Conservation (phyloP, 495 filamentous ascomycete genomes). For the Penicillium herquei region DNA sequence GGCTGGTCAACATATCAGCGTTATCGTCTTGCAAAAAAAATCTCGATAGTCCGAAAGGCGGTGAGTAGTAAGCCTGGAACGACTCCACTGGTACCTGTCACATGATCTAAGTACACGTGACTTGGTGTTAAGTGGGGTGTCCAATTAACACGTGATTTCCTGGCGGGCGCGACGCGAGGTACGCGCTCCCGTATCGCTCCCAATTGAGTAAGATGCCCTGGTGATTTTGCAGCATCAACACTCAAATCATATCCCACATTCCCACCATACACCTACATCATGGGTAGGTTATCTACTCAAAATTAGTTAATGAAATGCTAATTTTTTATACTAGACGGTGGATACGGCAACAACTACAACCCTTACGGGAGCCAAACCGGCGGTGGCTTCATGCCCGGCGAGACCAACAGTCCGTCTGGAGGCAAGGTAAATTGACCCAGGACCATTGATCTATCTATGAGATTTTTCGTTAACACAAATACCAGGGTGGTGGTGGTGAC, state of each 20-base stretch:
- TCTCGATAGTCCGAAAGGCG: slow-evolving; percentile 32
- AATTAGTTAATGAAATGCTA: background rate
- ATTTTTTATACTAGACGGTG: slow-evolving; percentile 22
- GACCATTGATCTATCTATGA: background rate
- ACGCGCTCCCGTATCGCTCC: slow-evolving; percentile 33
- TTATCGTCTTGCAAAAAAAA: slow-evolving; percentile 22
- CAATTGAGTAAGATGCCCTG: slow-evolving; percentile 41
- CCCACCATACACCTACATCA: slow-evolving; percentile 19
- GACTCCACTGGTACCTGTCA: too few species aligned
- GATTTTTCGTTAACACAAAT: background rate
- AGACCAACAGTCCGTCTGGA: slow-evolving; percentile 47
- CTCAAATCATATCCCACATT: background rate
- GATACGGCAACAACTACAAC: slow-evolving; percentile 40
- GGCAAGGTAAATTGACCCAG: slow-evolving; percentile 30
- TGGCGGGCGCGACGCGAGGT: slow-evolving; percentile 33
- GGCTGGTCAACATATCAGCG: background rate
- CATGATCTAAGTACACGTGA: too few species aligned
- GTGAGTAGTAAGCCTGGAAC: slow-evolving; percentile 21
- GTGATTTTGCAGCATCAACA: slow-evolving; percentile 10
- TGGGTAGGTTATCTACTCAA: slow-evolving; percentile 28
- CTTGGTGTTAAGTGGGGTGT: too few species aligned
- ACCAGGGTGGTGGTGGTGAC: slow-evolving; percentile 35
- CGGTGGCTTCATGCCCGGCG: slow-evolving; percentile 63
- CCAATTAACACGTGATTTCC: too few species aligned
- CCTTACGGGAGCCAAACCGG: slow-evolving; percentile 52